Evolutionary conservation across 202 grass and related monocot genomes (phyloP).

Genomic region (Schoenoplectus triqueter): DNA sequence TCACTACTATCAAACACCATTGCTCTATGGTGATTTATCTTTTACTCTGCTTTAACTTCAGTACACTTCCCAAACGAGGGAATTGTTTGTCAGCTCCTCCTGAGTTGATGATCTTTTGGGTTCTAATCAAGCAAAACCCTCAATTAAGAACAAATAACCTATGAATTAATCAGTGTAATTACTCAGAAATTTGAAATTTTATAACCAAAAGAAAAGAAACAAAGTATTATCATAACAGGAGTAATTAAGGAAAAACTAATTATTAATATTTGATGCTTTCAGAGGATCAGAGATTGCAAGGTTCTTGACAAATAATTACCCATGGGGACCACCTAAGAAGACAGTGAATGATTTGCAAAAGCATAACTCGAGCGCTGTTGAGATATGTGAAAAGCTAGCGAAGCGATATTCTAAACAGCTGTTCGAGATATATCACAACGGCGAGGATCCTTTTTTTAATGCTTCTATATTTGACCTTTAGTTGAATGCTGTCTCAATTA

Average conservation of each 20-base stretch:
- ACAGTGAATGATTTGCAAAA: slow-evolving; percentile 47
- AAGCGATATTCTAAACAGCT: slow-evolving; percentile 64
- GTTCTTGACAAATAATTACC: slow-evolving; percentile 64
- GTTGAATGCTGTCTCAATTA: not conserved
- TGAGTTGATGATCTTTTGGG: too few relatives aligned
- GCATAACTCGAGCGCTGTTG: slow-evolving; percentile 40
- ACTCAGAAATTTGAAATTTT: not conserved
- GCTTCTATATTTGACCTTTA: slow-evolving; percentile 34
- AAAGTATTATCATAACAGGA: not conserved
- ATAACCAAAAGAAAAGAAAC: not conserved
- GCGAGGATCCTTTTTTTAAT: slow-evolving; percentile 60
- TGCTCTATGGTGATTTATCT: too few relatives aligned
- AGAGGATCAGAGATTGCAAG: slow-evolving; percentile 56
- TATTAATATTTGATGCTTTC: slow-evolving; percentile 19
- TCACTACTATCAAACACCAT: too few relatives aligned
- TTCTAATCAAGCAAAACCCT: not conserved
- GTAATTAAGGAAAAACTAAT: not conserved
- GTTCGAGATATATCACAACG: slow-evolving; percentile 64
- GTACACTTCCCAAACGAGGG: too few relatives aligned
- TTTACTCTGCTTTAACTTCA: too few relatives aligned
- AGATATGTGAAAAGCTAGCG: slow-evolving; percentile 56
- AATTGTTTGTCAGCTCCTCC: too few relatives aligned
- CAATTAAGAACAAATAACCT: not conserved
- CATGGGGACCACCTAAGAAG: slow-evolving; percentile 56
- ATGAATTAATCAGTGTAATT: not conserved